Evolutionary conservation across 1,284 basidiomycete genomes (phyloP).

Genomic region (Sanghuangporus baumii): DNA sequence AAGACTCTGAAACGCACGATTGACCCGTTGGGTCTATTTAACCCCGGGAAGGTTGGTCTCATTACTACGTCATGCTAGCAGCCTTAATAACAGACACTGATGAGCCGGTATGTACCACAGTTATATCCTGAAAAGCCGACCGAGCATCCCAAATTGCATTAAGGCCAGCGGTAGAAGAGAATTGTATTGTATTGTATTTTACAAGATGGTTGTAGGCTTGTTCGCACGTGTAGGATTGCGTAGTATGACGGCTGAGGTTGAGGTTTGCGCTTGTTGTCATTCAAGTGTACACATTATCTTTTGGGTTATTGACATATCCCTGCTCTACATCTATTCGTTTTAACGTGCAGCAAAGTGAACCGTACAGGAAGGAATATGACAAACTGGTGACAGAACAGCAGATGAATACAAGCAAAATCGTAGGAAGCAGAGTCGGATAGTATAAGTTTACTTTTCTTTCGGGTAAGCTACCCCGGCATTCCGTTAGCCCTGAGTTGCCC

Average conservation of each 20-base stretch:
- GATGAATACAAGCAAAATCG: background rate
- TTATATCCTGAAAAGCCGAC: constrained; percentile 15
- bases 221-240: background rate
- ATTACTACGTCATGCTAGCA: background rate
- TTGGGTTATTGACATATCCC: background rate
- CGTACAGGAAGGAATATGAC: background rate
- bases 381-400: background rate
- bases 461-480: too few species aligned
- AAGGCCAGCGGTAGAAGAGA: background rate
- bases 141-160: background rate
- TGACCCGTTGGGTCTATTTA: constrained; percentile 76
- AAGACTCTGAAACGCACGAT: constrained; percentile 72
- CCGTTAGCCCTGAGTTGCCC: too few species aligned
- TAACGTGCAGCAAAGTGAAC: background rate
- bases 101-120: background rate
- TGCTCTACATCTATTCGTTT: background rate
- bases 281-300: background rate
- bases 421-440: background rate
- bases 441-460: too few species aligned
- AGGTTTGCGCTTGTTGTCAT: background rate
- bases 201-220: background rate
- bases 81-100: background rate
- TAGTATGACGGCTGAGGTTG: background rate
- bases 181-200: background rate
- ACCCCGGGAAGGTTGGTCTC: constrained; percentile 71